A percentile compares a stretch with the other conserved stretches of the same genome.
These are phyloP conservation scores for Diaporthe sp. DNA, from an alignment of 2,329 filamentous ascomycete genomes.

Conservation along the genomic window DNA sequence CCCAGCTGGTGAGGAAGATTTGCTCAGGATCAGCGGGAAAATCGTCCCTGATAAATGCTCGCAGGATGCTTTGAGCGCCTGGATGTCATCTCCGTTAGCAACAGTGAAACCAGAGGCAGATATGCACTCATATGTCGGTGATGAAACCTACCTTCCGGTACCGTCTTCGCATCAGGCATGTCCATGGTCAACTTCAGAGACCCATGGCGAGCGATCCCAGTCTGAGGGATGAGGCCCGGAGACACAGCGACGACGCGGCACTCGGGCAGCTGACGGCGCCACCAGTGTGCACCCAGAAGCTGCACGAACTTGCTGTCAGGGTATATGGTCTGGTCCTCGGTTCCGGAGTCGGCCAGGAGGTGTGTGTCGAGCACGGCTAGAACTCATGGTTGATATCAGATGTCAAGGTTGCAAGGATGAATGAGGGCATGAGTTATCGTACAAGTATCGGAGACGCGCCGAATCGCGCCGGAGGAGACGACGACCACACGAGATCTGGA, in stretches of 20 bases:
- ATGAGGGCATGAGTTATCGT: neutral
- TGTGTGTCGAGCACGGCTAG: conserved; percentile 54
- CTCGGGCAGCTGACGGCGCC: conserved; percentile 63
- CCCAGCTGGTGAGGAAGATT: conserved; percentile 68
- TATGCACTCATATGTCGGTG: neutral
- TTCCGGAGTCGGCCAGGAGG: conserved; percentile 55
- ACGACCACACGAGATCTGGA: conserved; percentile 62
- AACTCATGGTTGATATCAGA: neutral
- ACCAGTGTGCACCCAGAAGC: conserved; percentile 66
- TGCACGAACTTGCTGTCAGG: conserved; percentile 62
- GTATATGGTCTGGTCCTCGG: conserved; percentile 51
- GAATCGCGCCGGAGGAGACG: conserved; percentile 64
- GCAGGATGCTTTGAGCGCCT: conserved; percentile 61
- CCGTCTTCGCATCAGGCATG: conserved; percentile 60
- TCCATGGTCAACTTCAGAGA: conserved; percentile 46
- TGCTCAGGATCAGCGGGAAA: conserved; percentile 64
- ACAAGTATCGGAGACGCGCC: conserved; percentile 55
- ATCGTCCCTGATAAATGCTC: conserved; percentile 58
- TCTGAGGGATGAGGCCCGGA: conserved; percentile 64
- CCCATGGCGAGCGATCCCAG: conserved; percentile 53
- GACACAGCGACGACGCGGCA: conserved; percentile 65
- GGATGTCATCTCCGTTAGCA: conserved; percentile 35
- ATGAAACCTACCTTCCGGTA: conserved; percentile 56
- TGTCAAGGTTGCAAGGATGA: neutral
- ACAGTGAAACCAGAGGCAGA: too few species aligned